These are phyloP conservation scores for Naganishia antarctica DNA, from an alignment of 768 basidiomycete genomes.

Conservation along the genomic window DNA sequence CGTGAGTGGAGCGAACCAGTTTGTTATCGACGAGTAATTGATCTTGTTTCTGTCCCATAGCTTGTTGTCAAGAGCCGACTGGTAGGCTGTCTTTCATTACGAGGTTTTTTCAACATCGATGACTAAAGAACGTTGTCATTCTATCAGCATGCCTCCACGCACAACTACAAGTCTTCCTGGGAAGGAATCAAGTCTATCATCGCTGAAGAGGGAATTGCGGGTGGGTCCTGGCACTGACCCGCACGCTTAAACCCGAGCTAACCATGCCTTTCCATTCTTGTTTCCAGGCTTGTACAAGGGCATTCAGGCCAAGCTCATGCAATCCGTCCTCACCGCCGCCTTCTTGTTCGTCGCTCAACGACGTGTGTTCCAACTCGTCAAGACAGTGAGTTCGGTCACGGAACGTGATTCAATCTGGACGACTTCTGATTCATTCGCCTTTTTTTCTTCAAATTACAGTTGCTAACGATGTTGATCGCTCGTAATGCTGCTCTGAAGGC, in stretches of 20 bases:
- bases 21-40: background rate
- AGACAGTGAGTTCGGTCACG: constrained; percentile 33
- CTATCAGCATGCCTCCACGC: constrained; percentile 59
- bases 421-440: background rate
- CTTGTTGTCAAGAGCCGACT: constrained; percentile 50
- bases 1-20: constrained; percentile 51
- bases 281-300: constrained; percentile 76
- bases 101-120: background rate
- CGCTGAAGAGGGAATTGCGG: constrained; percentile 59
- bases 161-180: constrained; percentile 68
- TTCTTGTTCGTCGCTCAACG: constrained; percentile 87
- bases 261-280: background rate
- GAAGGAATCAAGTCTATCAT: constrained; percentile 75
- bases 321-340: constrained; percentile 87
- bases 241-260: background rate
- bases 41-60: constrained; percentile 27
- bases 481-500: constrained; percentile 17
- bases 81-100: constrained; percentile 30
- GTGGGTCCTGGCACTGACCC: constrained; percentile 33
- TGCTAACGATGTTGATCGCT: background rate
- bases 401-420: background rate
- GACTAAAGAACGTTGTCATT: background rate
- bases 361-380: constrained; percentile 54
- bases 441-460: background rate
- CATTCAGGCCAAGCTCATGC: constrained; percentile 77